Conservation (phyloP, 192 early-diverging fungal genomes). For the Backusella tuberculispora region DNA sequence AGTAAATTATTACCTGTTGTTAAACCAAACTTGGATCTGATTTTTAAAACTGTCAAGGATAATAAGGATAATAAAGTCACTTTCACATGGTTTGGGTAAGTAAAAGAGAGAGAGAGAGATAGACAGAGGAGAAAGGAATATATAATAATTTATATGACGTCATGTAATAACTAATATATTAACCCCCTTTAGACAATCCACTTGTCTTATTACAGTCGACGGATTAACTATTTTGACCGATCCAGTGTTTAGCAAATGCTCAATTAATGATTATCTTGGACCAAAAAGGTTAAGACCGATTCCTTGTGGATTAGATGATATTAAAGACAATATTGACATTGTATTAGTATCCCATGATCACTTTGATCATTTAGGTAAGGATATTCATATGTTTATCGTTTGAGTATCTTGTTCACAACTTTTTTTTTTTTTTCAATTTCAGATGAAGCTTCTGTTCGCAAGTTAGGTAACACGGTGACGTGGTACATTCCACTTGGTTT, state of each 20-base stretch:
- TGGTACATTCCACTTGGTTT: conserved; percentile 63
- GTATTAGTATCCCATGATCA: conserved; percentile 61
- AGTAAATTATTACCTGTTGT: conserved; percentile 31
- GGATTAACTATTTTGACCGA: conserved; percentile 59
- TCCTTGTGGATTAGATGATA: conserved; percentile 50
- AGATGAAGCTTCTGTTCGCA: conserved; percentile 52
- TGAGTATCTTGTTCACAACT: no score
- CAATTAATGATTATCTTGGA: conserved; percentile 43
- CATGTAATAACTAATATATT: neutral
- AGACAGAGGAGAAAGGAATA: no score
- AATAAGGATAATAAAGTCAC: conserved; percentile 9
- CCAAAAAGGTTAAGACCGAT: conserved; percentile 54
- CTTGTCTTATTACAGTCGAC: conserved; percentile 60
- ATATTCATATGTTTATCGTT: no score
- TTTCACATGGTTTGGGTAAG: conserved; percentile 38
- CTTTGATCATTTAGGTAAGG: conserved; percentile 54
- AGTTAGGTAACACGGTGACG: conserved; percentile 53
- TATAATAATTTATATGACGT: neutral
- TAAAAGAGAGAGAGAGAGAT: neutral
- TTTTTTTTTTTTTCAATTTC: neutral
- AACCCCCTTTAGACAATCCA: conserved; percentile 49
- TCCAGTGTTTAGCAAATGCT: conserved; percentile 31
- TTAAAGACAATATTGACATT: conserved; percentile 53
- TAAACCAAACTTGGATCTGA: conserved; percentile 22
- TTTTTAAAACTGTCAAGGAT: conserved; percentile 1